phyloP scores from a whole-genome alignment of 305 asterid species.

The Fraxinus baroniana region DNA sequence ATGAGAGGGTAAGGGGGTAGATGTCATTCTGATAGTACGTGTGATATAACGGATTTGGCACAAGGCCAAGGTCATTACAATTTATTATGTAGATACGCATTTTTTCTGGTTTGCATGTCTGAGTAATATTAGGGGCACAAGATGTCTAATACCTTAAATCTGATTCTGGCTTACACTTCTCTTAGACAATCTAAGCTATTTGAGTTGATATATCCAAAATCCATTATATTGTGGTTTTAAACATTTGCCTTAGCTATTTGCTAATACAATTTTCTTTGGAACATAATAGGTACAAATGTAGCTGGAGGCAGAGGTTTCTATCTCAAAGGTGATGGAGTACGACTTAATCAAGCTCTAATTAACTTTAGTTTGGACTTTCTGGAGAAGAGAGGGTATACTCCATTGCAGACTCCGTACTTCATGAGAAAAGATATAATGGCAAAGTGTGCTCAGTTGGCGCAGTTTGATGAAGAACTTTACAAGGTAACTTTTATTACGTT shows the following conservation, averaged over 20 bases:
- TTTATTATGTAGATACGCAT: neutral
- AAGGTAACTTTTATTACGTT: constrained; percentile 50
- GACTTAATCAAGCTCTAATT: constrained; percentile 85
- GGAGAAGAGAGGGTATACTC: constrained; percentile 57
- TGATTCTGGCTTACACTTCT: neutral
- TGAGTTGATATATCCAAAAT: neutral
- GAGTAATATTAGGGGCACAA: neutral
- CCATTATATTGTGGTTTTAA: neutral
- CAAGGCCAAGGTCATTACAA: no score
- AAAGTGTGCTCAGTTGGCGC: constrained; percentile 92
- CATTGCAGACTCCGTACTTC: constrained; percentile 83
- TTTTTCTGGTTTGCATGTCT: neutral
- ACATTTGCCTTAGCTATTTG: constrained; percentile 2
- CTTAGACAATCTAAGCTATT: neutral
- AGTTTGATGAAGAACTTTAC: constrained; percentile 95
- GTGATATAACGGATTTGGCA: no score
- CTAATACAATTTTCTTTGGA: constrained; percentile 15
- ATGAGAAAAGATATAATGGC: constrained; percentile 93
- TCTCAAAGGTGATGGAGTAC: constrained; percentile 80
- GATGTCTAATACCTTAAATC: neutral
- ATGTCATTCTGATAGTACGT: no score
- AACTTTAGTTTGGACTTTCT: constrained; percentile 69
- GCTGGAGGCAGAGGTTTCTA: constrained; percentile 94
- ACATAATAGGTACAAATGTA: constrained; percentile 62
- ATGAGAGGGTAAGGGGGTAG: no score